These are phyloP conservation scores for Diplocarpon rosae DNA, from an alignment of 2,329 filamentous ascomycete species.

Conservation along the genomic window DNA sequence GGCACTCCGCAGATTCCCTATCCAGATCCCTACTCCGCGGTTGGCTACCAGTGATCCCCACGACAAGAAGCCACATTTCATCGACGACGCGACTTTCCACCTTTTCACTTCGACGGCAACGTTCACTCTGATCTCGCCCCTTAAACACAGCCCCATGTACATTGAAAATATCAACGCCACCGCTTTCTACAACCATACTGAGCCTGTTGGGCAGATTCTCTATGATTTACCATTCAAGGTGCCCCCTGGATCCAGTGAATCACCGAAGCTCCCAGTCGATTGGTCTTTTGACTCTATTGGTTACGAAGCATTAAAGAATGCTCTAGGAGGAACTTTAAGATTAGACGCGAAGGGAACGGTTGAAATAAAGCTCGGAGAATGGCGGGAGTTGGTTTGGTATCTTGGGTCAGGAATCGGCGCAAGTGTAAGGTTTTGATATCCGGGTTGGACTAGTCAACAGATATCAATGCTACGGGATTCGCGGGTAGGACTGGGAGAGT, in stretches of 20 bases:
- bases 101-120: constrained; percentile 75
- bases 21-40: constrained; percentile 62
- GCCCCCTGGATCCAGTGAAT: constrained; percentile 60
- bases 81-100: constrained; percentile 78
- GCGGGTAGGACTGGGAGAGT: not conserved
- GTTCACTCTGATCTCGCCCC: constrained; percentile 72
- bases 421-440: constrained; percentile 38
- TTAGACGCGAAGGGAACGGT: constrained; percentile 71
- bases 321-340: constrained; percentile 69
- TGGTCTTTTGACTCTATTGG: constrained; percentile 71
- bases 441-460: not conserved
- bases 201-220: constrained; percentile 66
- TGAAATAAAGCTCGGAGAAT: constrained; percentile 62
- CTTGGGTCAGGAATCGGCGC: constrained; percentile 60
- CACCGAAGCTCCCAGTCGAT: constrained; percentile 69
- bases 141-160: constrained; percentile 60
- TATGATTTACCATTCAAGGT: constrained; percentile 67
- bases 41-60: constrained; percentile 45
- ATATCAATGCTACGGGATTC: not conserved
- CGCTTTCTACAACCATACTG: constrained; percentile 72
- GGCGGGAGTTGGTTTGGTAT: constrained; percentile 63
- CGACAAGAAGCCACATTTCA: constrained; percentile 50
- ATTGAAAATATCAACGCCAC: constrained; percentile 75
- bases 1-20: constrained; percentile 58
- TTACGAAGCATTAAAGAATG: constrained; percentile 69